A percentile compares a stretch with the other conserved stretches of the same genome.
Evolutionary conservation across 192 early-diverging fungal genomes (phyloP).

Genomic region (Podochytrium sp.): DNA sequence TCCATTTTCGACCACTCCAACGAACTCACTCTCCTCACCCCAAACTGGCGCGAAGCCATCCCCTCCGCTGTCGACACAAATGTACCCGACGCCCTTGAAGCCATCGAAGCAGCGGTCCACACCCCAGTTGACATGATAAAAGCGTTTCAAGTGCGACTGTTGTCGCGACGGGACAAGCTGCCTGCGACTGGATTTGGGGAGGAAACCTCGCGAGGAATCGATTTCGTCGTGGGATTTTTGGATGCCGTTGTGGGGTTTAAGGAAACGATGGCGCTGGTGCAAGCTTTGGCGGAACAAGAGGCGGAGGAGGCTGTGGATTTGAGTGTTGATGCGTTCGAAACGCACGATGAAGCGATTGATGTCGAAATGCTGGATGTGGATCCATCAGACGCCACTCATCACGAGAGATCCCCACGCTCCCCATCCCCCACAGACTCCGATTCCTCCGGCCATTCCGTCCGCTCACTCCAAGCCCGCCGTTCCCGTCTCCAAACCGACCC

Average conservation of each 20-base stretch:
- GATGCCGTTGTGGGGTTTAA: neutral
- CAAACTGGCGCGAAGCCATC: neutral
- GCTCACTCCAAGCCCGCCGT: slow-evolving; percentile 1
- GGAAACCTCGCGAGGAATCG: neutral
- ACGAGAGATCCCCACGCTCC: neutral
- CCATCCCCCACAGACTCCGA: slow-evolving; percentile 1
- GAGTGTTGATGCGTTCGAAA: neutral
- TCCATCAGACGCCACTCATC: neutral
- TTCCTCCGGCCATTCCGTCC: slow-evolving; percentile 11
- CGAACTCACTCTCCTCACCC: neutral
- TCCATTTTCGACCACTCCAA: neutral
- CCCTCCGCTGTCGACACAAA: neutral
- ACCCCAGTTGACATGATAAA: too few species aligned
- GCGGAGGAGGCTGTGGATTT: neutral
- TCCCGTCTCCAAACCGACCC: neutral
- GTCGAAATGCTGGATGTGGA: neutral
- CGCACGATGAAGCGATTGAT: neutral
- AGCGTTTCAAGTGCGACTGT: too few species aligned
- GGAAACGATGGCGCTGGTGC: neutral
- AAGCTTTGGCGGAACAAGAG: neutral
- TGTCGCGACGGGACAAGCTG: slow-evolving; percentile 7
- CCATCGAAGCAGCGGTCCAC: neutral
- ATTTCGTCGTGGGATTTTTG: neutral
- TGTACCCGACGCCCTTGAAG: neutral
- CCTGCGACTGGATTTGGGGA: neutral